Base-by-base conservation (phyloP, 2,329 filamentous ascomycete genomes). In the Aspergillus neotritici region DNA sequence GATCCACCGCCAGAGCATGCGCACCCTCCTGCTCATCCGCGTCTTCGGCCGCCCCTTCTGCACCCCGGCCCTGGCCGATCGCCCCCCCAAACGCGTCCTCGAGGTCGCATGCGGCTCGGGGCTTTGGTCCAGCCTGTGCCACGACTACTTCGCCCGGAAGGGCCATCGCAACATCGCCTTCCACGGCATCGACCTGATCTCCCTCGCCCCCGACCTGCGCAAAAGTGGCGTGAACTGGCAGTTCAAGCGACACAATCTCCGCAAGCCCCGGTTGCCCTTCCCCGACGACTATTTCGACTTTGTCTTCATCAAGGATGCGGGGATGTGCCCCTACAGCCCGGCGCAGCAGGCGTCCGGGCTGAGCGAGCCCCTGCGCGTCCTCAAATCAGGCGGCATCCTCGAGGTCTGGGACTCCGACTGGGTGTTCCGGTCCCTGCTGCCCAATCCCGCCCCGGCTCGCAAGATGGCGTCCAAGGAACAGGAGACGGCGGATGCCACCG, bases 371-470 rank as follows among this genome's bases (percentile, higher is more conserved):
- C 70, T 91, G 35, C 84, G 90, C 13, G 69, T 94, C 10, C 71
- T 95, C 30, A 82, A 78, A 52, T 83, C 86, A 0, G 88, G 87
- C 12, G 91, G 91, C 4, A 80, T 81, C 2, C 60, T 96, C 17
- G 91, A 96, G 62, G 75, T 94, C 12, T 96, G 90, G 90, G 90
- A 95, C 52, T 84, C 84, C 4, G 90, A 96, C 66, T 82, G 89
- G 60, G 78, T 84, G 10, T 80, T 95, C 51, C 84, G 90, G 53
- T 90, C 89, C 64, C 74, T 97, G 21, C 75, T 87, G 39, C 87
- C 87, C 3, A 87, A 93, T 61, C 80, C 86, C 2, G 81, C 83
- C 2, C 77, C 76, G 11, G 71, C 78, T 41, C 67, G 75, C 52
- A 70, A 75, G 16, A 71, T 72, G 35, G 75, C 80, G 13, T 75